Evolutionary conservation across 2,329 filamentous ascomycete genomes (phyloP).

Genomic region (Herpotrichia juniperi): DNA sequence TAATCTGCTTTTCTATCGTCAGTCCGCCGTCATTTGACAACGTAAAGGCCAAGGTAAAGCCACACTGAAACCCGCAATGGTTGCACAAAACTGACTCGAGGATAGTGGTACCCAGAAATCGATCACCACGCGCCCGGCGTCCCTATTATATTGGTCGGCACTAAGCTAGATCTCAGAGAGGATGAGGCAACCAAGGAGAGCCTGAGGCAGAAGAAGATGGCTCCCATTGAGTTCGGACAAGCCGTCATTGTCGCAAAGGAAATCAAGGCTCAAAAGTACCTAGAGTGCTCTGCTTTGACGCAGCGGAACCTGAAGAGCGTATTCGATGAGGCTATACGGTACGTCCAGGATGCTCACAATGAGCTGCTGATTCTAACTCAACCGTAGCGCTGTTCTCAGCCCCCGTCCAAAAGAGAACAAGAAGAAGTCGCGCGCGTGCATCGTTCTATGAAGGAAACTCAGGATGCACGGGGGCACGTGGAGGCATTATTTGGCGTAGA

Average conservation of each 20-base stretch:
- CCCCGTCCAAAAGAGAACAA: slow-evolving; percentile 40
- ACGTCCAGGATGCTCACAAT: slow-evolving; percentile 43
- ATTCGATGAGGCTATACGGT: slow-evolving; percentile 98
- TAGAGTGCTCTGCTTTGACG: slow-evolving; percentile 96
- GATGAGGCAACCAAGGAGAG: slow-evolving; percentile 81
- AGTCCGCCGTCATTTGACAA: slow-evolving; percentile 98
- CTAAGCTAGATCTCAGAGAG: slow-evolving; percentile 94
- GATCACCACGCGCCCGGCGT: slow-evolving; percentile 95
- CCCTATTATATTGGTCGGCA: slow-evolving; percentile 95
- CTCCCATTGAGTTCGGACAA: slow-evolving; percentile 94
- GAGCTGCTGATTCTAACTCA: slow-evolving; percentile 21
- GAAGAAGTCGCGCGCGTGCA: slow-evolving; percentile 36
- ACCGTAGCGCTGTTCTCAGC: slow-evolving; percentile 47
- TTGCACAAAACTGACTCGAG: slow-evolving; percentile 24
- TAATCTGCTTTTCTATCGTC: slow-evolving; percentile 98
- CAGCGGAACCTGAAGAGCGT: slow-evolving; percentile 98
- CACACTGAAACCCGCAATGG: not conserved
- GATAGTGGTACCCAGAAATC: slow-evolving; percentile 95
- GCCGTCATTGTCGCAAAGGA: slow-evolving; percentile 88
- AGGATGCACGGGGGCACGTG: slow-evolving; percentile 5
- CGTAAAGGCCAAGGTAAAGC: slow-evolving; percentile 89
- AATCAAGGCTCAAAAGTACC: slow-evolving; percentile 94
- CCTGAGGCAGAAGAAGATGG: slow-evolving; percentile 90
- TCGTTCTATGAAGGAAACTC: slow-evolving; percentile 25
- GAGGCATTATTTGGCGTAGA: slow-evolving; percentile 27